phyloP scores from a whole-genome alignment of 345 rosid genomes.

The Eucalyptus dawsonii region DNA sequence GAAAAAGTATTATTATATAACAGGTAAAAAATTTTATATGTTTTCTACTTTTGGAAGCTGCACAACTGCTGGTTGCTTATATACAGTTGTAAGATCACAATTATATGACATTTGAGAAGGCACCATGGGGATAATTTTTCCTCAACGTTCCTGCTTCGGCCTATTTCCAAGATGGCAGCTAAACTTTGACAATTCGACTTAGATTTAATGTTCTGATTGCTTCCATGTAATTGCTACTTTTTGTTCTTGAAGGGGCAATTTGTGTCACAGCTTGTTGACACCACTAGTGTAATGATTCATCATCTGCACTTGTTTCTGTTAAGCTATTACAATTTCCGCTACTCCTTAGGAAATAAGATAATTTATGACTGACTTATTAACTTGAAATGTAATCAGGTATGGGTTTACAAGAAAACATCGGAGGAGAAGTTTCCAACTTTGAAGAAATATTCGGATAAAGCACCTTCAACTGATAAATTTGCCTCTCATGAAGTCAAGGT shows the following conservation, averaged over 20 bases:
- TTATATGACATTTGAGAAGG: not conserved
- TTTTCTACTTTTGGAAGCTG: not conserved
- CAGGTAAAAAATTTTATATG: not conserved
- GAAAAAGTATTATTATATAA: not conserved
- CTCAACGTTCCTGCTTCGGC: not conserved
- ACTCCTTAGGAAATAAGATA: not conserved
- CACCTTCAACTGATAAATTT: slow-evolving; percentile 66
- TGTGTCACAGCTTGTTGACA: not conserved
- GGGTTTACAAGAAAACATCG: slow-evolving; percentile 92
- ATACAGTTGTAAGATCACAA: not conserved
- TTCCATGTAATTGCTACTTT: not conserved
- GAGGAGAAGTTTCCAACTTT: slow-evolving; percentile 91
- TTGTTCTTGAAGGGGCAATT: not conserved
- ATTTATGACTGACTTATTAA: not conserved
- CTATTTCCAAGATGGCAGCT: not conserved
- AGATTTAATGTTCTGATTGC: not conserved
- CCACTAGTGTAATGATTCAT: not conserved
- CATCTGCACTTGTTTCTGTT: not conserved
- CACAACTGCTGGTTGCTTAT: not conserved
- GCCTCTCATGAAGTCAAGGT: slow-evolving; percentile 86
- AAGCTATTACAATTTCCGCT: not conserved
- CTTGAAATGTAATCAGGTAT: slow-evolving; percentile 33
- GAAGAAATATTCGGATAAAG: slow-evolving; percentile 78
- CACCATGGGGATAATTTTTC: not conserved
- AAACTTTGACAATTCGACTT: not conserved